phyloP scores from a whole-genome alignment of 2,329 filamentous ascomycete species.

The Tolypocladium album region DNA sequence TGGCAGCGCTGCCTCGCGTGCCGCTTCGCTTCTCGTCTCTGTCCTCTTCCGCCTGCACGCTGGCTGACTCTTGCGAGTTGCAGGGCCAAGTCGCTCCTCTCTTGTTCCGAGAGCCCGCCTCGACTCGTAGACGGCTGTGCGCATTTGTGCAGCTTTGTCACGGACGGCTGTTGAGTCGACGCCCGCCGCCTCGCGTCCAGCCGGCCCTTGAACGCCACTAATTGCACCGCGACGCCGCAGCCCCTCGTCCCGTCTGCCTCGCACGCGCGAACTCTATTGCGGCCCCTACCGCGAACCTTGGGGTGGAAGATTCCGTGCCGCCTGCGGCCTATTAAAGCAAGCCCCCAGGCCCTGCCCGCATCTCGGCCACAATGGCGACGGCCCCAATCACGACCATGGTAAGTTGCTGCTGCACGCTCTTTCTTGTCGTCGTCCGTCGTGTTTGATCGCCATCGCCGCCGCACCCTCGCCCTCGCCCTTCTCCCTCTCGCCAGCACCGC shows the following conservation, averaged over 20 bases:
- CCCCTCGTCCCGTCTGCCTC: background rate
- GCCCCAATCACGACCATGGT: slow-evolving; percentile 25
- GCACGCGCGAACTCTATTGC: background rate
- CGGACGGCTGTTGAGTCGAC: background rate
- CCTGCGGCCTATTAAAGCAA: background rate
- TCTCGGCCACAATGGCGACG: background rate
- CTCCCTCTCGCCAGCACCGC: slow-evolving; percentile 1
- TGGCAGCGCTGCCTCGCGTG: background rate
- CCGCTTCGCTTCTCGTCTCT: background rate
- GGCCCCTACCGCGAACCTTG: background rate
- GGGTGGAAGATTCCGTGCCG: background rate
- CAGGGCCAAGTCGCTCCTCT: background rate
- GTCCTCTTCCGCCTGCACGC: background rate
- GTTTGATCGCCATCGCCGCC: background rate
- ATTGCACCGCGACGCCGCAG: no score
- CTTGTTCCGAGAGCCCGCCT: background rate
- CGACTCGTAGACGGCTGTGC: background rate
- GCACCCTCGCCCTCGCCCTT: background rate
- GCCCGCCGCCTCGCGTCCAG: background rate
- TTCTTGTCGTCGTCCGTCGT: background rate
- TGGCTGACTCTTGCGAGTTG: background rate
- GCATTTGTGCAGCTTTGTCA: background rate
- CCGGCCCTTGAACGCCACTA: background rate
- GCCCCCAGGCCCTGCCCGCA: background rate
- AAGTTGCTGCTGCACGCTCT: slow-evolving; percentile 12